A percentile compares a stretch with the other conserved stretches of the same genome.
Evolutionary conservation across 164 flowering plant genomes (phyloP).

Genomic region (Annona cherimola): DNA sequence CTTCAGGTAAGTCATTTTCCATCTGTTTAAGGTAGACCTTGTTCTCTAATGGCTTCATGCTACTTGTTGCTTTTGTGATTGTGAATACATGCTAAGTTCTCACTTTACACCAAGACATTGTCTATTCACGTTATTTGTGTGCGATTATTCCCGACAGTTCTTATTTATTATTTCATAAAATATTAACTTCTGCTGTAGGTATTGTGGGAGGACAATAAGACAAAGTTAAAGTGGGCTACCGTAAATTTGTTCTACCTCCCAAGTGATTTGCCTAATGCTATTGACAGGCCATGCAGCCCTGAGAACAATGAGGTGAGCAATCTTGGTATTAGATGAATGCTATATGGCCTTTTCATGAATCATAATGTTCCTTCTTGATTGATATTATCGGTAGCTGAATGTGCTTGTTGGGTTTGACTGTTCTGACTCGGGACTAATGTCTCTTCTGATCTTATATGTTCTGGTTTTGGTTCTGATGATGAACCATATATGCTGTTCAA

Average conservation of each 20-base stretch:
- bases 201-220: slow-evolving; percentile 74
- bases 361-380: no score
- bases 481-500: no score
- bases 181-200: slow-evolving; percentile 37
- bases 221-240: slow-evolving; percentile 54
- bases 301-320: slow-evolving; percentile 61
- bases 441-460: no score
- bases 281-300: slow-evolving; percentile 52
- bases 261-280: slow-evolving; percentile 62
- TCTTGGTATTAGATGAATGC: neutral
- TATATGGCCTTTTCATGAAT: neutral
- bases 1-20: slow-evolving; percentile 49
- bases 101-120: neutral
- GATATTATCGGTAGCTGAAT: no score
- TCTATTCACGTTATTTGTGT: neutral
- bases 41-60: neutral
- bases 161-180: slow-evolving; percentile 1
- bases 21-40: neutral
- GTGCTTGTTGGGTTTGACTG: no score
- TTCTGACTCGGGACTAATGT: no score
- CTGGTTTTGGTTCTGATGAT: no score
- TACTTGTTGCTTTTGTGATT: neutral
- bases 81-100: neutral
- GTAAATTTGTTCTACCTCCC: slow-evolving; percentile 61
- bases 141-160: neutral